Evolutionary conservation across 768 basidiomycete genomes (phyloP).

Genomic region (Mycena filopes): DNA sequence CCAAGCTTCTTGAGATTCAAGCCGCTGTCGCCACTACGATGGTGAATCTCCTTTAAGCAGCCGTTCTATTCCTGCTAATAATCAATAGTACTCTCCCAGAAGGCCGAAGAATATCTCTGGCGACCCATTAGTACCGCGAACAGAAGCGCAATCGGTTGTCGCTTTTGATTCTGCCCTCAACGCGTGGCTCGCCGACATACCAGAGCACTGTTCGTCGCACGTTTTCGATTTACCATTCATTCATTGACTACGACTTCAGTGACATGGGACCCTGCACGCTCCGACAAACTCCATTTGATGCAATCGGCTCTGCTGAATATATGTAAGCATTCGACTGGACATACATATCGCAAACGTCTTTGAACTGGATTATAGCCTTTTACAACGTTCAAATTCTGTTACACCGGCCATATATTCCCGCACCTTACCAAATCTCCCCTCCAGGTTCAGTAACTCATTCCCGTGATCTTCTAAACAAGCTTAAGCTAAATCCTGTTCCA

Average conservation of each 20-base stretch:
- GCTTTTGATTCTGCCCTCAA: slow-evolving; percentile 73
- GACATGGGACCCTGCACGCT: slow-evolving; percentile 41
- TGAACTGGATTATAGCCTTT: slow-evolving; percentile 13
- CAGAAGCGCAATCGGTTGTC: slow-evolving; percentile 64
- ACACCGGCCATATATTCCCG: slow-evolving; percentile 76
- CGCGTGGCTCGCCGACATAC: slow-evolving; percentile 68
- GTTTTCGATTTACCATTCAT: slow-evolving; percentile 26
- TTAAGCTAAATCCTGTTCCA: neutral
- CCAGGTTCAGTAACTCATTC: slow-evolving; percentile 7
- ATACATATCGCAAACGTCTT: neutral
- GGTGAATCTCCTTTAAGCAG: slow-evolving; percentile 43
- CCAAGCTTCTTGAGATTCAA: slow-evolving; percentile 63
- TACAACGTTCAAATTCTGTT: slow-evolving; percentile 62
- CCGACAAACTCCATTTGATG: slow-evolving; percentile 30
- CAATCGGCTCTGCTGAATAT: slow-evolving; percentile 38
- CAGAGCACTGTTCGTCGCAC: slow-evolving; percentile 50
- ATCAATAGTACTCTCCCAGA: slow-evolving; percentile 65
- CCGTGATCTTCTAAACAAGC: neutral
- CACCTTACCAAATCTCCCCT: slow-evolving; percentile 50
- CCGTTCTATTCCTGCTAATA: neutral
- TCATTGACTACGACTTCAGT: slow-evolving; percentile 37
- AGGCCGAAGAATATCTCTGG: slow-evolving; percentile 33
- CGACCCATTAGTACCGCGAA: slow-evolving; percentile 43
- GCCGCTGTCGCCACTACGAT: slow-evolving; percentile 63
- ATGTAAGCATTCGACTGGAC: slow-evolving; percentile 14